phyloP scores from a whole-genome alignment of 176 grass and related monocot species.

The Miscanthus lutarioriparius region DNA sequence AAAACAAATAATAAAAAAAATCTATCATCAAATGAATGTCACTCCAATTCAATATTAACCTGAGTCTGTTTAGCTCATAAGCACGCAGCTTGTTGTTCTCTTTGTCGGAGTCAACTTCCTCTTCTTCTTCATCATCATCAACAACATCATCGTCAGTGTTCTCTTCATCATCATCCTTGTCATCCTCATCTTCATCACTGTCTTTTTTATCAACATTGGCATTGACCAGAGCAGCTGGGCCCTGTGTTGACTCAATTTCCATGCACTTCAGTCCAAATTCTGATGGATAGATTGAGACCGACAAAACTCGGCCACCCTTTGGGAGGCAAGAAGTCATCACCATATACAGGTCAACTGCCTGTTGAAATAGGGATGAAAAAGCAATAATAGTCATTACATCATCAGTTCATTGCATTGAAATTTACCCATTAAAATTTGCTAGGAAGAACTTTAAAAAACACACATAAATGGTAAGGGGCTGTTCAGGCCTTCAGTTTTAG shows the following conservation, averaged over 20 bases:
- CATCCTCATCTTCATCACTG: constrained; percentile 11
- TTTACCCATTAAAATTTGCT: not conserved
- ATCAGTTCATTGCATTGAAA: not conserved
- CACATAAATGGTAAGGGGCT: not conserved
- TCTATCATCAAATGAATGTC: constrained; percentile 3
- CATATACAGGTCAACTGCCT: constrained; percentile 92
- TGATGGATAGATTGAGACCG: constrained; percentile 76
- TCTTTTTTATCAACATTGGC: constrained; percentile 19
- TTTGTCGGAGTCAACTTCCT: constrained; percentile 44
- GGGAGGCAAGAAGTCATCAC: constrained; percentile 78
- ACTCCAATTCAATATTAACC: constrained; percentile 40
- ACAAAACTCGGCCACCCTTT: constrained; percentile 66
- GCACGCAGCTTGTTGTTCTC: constrained; percentile 71
- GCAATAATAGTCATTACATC: not conserved
- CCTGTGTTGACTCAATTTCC: constrained; percentile 73
- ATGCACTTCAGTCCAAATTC: constrained; percentile 88
- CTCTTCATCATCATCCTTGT: constrained; percentile 12
- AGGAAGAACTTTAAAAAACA: not conserved
- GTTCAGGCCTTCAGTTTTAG: constrained; percentile 6
- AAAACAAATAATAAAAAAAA: not conserved
- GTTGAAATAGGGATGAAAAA: constrained; percentile 14
- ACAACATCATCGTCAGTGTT: constrained; percentile 8
- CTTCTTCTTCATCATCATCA: constrained; percentile 15
- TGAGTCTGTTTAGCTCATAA: constrained; percentile 91
- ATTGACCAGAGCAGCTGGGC: constrained; percentile 63